Evolutionary conservation across 768 basidiomycete species (phyloP), one percentile per base, ranked within the genome.

Genomic region (Amanita brunnescens): DNA sequence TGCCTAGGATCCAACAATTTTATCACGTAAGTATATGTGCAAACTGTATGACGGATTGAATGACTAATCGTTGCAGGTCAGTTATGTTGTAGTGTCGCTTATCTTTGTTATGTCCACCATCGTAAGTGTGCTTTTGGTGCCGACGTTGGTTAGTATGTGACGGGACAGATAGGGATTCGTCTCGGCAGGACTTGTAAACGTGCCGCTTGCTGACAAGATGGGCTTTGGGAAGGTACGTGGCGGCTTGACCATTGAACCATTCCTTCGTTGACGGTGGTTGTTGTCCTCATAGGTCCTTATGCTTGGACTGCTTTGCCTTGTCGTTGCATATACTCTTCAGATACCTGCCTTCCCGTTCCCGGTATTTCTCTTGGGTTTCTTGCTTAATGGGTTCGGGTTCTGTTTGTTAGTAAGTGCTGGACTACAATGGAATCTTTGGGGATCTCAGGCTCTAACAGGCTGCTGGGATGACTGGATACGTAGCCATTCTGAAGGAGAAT

Each of bases 351-450:
- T 77, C 1, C 83, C 83, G 0, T 88, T 85, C 58, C 82, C 83
- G 6, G 72, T 73, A 1, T 80, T 85, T 55, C 74, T 79, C 2
- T 56, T 81, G 21, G 70, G 70, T 0, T 75, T 65, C 53, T 53
- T 64, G 8, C 64, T 76, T 42, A 74, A 74, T 49, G 76, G 75
- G 1, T 58, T 70, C 3, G 75, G 76, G 0, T 44, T 70, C 12
- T 68, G 71, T 5, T 59, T 77, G 3, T 69, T 74, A 67, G 83
- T 80, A 53, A 41, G 61, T 7, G 23, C 14, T 26, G 74, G 79
- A 61, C 67, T 0, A 87, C 85, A 61, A 86, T 90, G 81, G 79
- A 84, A 5, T 41, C 88, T 14, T 58, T 86, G 10, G 81, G 84
- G 26, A 29, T 29, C 56, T 81, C 81, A 6, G n/a, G n/a, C n/a